Base-by-base conservation (phyloP, 768 basidiomycete species). In the Pholiota microspora region DNA sequence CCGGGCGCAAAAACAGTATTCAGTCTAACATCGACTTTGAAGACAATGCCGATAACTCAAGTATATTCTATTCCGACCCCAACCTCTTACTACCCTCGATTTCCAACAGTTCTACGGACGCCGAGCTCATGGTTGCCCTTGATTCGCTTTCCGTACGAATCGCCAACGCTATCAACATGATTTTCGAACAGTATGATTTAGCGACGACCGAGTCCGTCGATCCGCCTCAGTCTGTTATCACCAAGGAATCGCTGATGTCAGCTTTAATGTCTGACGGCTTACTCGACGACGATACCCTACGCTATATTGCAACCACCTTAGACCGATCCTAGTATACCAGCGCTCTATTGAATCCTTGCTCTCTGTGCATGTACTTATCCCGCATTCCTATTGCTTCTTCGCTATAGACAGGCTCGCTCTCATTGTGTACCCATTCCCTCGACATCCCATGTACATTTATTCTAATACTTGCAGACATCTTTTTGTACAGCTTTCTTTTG, bases 91-190 rank as follows among this genome's bases (percentile, higher is more conserved):
- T 94, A 2, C 92, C 94, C 0, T 69, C 78, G 8, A 79, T 95
- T 69, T 73, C 75, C 56, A 85, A 88, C 49, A 84, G 82, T 57
- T 82, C 86, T 61, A 76, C 81, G 25, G 92, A 94, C 60, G 69
- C 77, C 15, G 89, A 95, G 55, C 70, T 94, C 49, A 80, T 85
- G 70, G 69, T 80, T 55, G 71, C 92, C n/a, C 75, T 97, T 28
- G 89, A 94, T 61, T 89, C 86, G 10, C 66, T 96, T 49, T 76
- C 87, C 27, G 71, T 82, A 7, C 78, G 94, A 38, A 84, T 94
- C 51, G 86, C 91, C 65, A 94, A 94, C 64, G 81, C 88, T 2
- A 69, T 84, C 24, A 66, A 71, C 31, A 65, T 74, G 9, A 58
- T 77, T 40, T 63, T 64, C n/a, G 59, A 66, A 49, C 65, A 64